Evolutionary conservation across 139 green algal genomes (phyloP), one percentile per base, ranked within the genome.

Genomic region (Axilococcus clingmanii): DNA sequence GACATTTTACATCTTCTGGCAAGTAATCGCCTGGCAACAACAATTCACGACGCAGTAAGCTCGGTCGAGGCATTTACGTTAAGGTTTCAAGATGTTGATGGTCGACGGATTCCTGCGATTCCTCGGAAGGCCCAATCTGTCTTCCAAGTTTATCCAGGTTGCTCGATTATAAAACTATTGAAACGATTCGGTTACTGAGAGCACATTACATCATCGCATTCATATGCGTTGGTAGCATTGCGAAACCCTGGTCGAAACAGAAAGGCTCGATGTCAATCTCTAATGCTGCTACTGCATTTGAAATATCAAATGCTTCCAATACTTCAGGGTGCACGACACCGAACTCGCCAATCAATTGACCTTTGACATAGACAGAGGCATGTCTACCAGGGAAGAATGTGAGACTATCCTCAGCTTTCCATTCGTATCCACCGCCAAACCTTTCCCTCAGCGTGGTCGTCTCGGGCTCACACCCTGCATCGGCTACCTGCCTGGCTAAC

Each of bases 211-310:
- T n/a, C n/a, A n/a, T n/a, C n/a, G n/a, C n/a, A 31, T 48, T 31
- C 40, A 48, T 48, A 28, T 48, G 47, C 6, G 47, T 55, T 25
- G n/a, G 51, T 12, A 94, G 61, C 9, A 48, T 42, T 24, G 67
- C 54, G 45, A 72, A 78, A 22, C 56, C 52, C 68, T 89, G 81
- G 64, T 95, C 80, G 48, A 90, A 95, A 59, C 73, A 81, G 57
- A 95, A 93, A 23, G 85, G 80, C 71, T 97, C 86, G 0, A 99
- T 44, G 33, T 95, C 82, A 5, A 99, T 44, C 73, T 99, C 92
- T 42, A 99, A 57, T 2, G 89, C 91, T 5, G 81, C 86, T 25
- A 94, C 90, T 0, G 92, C 44, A 57, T 86, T 81, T 16, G 68
- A 51, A 43, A 98, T 87, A 63, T 94, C 92, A 63, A 99, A 99